Base-by-base conservation (phyloP, 495 filamentous ascomycete genomes). In the Choiromyces venosus region DNA sequence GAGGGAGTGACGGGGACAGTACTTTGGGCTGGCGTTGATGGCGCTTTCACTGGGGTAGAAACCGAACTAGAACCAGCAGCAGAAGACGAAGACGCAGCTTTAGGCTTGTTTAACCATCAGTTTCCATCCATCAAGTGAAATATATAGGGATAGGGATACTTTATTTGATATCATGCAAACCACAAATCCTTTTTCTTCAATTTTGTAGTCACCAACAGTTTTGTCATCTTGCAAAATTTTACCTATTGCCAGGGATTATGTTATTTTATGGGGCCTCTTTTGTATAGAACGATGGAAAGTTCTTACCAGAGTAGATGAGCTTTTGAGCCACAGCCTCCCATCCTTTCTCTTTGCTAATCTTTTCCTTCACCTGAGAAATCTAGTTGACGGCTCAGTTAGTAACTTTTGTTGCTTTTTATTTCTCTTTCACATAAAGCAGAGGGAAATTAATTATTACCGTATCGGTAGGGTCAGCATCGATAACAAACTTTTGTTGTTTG, bases 141-240 rank as follows among this genome's bases (percentile, higher is more conserved):
- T 52, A 44, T 29, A 37, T 67, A 56, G 37, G 14, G 21, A 66
- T 33, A 19, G 37, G 14, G 42, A 75, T 77, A 83, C 65, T 87
- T 97, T 94, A 92, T 98, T 97, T 73, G 90, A 90, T 65, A 95
- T 88, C 88, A 99, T 95, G 83, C 95, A 99, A 64, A 99, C 96
- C 78, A 99, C 91, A 82, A 97, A 98, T 36, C 95, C 95, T 87
- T 98, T 99, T 87, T 98, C 95, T 84, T 99, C 94, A 73, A 99
- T 97, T 84, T 91, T 96, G 85, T 97, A 97, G 7, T 91, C 92
- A 82, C 93, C 93, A 76, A 98, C 90, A 21, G 94, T 94, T 79
- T 97, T 94, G 74, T 90, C 92, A 92, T 99, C 95, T 84, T 96
- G 92, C 73, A 99, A 87, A 75, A 99, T 97, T 85, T 99, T 99